Percentiles rank a stretch among this genome's conserved stretches.
Conservation (phyloP, 257 asterid genomes). For the Galeopsis tetrahit region DNA sequence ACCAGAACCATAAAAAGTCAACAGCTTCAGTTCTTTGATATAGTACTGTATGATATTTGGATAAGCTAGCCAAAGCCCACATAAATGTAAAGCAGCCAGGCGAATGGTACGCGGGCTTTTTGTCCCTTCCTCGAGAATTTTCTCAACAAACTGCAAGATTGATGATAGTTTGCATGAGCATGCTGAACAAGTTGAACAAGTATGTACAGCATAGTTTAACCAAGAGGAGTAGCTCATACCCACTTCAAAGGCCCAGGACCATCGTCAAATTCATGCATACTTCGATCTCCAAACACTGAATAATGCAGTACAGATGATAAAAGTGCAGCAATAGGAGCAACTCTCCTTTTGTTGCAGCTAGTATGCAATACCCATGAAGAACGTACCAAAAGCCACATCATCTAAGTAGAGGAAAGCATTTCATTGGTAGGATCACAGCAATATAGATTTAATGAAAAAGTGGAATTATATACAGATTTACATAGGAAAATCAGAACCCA, state of each 20-base stretch:
- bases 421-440: conserved; percentile 8
- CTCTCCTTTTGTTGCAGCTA: conserved; percentile 94
- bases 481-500: conserved; percentile 5
- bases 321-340: conserved; percentile 97
- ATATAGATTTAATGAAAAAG: conserved; percentile 13
- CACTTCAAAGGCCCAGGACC: conserved; percentile 90
- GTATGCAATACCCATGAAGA: conserved; percentile 90
- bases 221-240: conserved; percentile 51
- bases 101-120: conserved; percentile 98
- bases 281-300: conserved; percentile 68
- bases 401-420: conserved; percentile 42
- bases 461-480: not conserved
- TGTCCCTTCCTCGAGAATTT: conserved; percentile 90
- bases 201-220: conserved; percentile 12
- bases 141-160: conserved; percentile 70
- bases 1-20: conserved; percentile 94
- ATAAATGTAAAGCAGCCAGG: conserved; percentile 84
- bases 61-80: conserved; percentile 86
- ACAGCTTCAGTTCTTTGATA: conserved; percentile 75
- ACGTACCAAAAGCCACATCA: conserved; percentile 90
- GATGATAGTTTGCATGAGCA: conserved; percentile 20
- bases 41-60: conserved; percentile 77
- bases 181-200: conserved; percentile 25
- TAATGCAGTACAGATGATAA: conserved; percentile 83
- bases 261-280: conserved; percentile 71